These are phyloP conservation scores for Chytriomyces sp. DNA, from an alignment of 192 early-diverging fungal species.

Conservation along the genomic window DNA sequence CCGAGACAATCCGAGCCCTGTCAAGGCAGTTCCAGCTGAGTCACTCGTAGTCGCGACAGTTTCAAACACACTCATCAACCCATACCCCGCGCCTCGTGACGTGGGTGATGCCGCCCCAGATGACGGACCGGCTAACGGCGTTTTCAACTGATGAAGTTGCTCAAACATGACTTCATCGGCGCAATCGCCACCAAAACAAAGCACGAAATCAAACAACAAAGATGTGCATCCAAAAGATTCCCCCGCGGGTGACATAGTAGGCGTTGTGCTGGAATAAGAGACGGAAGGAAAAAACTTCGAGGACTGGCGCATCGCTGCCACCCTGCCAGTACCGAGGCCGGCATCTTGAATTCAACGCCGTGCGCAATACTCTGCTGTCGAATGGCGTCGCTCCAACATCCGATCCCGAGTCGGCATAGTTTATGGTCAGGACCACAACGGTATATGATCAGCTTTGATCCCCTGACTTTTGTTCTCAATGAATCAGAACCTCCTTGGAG, in stretches of 20 bases:
- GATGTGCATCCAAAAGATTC: neutral
- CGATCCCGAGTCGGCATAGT: conserved; percentile 82
- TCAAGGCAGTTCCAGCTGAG: neutral
- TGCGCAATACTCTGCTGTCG: neutral
- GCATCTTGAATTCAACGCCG: neutral
- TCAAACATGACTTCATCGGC: conserved; percentile 83
- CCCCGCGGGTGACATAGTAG: neutral
- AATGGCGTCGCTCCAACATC: too few relatives aligned
- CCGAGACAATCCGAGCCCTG: too few relatives aligned
- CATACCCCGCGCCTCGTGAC: conserved; percentile 6
- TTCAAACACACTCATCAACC: neutral
- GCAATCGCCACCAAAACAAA: conserved; percentile 75
- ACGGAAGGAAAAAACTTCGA: neutral
- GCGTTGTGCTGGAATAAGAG: neutral
- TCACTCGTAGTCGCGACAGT: neutral
- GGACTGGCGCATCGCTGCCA: neutral
- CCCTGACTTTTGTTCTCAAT: conserved; percentile 81
- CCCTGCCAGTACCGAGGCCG: neutral
- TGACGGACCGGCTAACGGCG: neutral
- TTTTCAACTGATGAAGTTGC: conserved; percentile 46
- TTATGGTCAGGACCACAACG: conserved; percentile 83
- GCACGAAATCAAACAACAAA: conserved; percentile 60
- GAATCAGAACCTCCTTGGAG: too few relatives aligned
- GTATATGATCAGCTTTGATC: conserved; percentile 83
- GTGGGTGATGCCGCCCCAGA: neutral